These are phyloP conservation scores for Botrytis tulipae DNA, from an alignment of 2,329 filamentous ascomycete species.

Conservation along the genomic window DNA sequence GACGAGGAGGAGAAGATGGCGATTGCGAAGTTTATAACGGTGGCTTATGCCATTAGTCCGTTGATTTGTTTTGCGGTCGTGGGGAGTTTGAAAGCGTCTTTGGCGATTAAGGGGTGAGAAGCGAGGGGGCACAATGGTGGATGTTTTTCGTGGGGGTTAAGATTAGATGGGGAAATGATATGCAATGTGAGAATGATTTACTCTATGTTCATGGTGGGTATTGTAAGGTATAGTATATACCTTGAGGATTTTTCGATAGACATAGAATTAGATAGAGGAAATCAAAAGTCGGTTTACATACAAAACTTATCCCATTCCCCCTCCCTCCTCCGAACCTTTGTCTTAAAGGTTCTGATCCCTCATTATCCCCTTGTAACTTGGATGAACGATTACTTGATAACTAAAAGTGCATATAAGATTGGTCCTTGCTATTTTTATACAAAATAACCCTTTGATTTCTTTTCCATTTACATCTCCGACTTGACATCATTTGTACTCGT, in stretches of 20 bases:
- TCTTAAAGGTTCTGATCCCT: no score
- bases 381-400: neutral
- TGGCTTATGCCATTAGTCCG: constrained; percentile 42
- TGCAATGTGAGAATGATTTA: no score
- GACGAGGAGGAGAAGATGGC: constrained; percentile 43
- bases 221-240: neutral
- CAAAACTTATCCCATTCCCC: neutral
- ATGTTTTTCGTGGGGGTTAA: neutral
- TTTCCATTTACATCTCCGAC: neutral
- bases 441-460: accelerated
- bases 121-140: neutral
- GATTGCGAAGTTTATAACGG: constrained; percentile 47
- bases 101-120: constrained; percentile 28
- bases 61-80: constrained; percentile 42
- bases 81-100: constrained; percentile 39
- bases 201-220: neutral
- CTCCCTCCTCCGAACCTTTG: no score
- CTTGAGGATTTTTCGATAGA: neutral
- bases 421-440: neutral
- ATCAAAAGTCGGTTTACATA: neutral
- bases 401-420: neutral
- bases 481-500: neutral
- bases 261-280: neutral
- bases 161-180: neutral
- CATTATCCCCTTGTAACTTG: neutral